Evolutionary conservation across 768 basidiomycete genomes (phyloP).

Genomic region (Melanogaster broomeanus): DNA sequence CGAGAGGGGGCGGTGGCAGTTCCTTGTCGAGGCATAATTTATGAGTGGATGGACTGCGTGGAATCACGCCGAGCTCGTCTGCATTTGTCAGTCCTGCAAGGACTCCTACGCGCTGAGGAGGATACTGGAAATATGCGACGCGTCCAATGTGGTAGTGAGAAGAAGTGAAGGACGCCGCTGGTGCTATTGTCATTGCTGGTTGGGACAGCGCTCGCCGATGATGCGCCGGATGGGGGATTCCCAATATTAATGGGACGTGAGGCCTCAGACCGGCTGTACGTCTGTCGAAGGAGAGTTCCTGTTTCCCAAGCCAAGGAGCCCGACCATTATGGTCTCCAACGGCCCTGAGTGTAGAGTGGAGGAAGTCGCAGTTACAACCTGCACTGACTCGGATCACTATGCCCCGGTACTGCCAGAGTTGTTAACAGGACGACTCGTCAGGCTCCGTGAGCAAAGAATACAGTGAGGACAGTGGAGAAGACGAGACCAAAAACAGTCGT

Average conservation of each 20-base stretch:
- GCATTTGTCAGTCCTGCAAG: conserved; percentile 19
- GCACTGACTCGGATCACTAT: background rate
- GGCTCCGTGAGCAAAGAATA: conserved; percentile 6
- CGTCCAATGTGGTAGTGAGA: conserved; percentile 67
- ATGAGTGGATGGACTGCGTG: conserved; percentile 11
- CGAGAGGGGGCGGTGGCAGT: conserved; percentile 48
- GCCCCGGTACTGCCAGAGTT: background rate
- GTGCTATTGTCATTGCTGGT: conserved; percentile 41
- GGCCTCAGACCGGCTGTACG: conserved; percentile 23
- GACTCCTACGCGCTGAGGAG: conserved; percentile 31
- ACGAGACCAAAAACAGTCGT: conserved; percentile 10
- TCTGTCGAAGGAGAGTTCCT: conserved; percentile 34
- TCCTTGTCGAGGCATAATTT: conserved; percentile 41
- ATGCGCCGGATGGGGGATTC: conserved; percentile 44
- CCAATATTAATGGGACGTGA: conserved; percentile 33
- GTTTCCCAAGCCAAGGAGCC: conserved; percentile 37
- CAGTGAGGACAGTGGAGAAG: background rate
- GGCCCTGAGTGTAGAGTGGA: background rate
- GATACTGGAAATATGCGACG: conserved; percentile 45
- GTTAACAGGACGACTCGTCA: background rate
- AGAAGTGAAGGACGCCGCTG: conserved; percentile 47
- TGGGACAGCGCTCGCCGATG: conserved; percentile 51
- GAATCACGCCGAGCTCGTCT: conserved; percentile 27
- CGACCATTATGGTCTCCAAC: conserved; percentile 34
- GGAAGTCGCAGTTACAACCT: background rate